Evolutionary conservation across 2,329 filamentous ascomycete genomes (phyloP).

Genomic region (Colletotrichum theobromicola): DNA sequence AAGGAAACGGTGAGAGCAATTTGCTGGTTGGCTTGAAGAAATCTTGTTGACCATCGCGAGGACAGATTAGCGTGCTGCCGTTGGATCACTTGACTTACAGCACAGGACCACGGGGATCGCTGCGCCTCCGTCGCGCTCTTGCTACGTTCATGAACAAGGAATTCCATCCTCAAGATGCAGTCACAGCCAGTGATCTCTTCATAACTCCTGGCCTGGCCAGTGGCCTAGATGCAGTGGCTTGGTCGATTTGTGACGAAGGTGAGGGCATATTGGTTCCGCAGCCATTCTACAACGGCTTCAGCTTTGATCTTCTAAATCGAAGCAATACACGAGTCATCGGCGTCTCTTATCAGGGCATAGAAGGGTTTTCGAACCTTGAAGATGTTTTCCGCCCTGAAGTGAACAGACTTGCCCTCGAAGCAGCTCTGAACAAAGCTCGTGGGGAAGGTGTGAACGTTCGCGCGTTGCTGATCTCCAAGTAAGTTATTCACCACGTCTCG

Average conservation of each 20-base stretch:
- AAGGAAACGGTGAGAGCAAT: conserved; percentile 1
- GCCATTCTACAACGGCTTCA: conserved; percentile 33
- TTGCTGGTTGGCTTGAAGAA: neutral
- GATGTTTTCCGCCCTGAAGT: conserved; percentile 24
- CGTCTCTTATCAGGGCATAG: conserved; percentile 20
- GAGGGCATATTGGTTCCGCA: conserved; percentile 32
- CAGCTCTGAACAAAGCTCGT: conserved; percentile 13
- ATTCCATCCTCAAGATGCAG: conserved; percentile 19
- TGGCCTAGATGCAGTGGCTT: conserved; percentile 29
- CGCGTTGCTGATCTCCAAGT: conserved; percentile 22
- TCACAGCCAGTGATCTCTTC: conserved; percentile 27
- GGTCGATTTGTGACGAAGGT: conserved; percentile 31
- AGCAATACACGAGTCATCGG: conserved; percentile 21
- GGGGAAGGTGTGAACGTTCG: conserved; percentile 2
- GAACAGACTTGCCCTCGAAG: conserved; percentile 19
- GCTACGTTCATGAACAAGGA: conserved; percentile 27
- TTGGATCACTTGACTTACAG: conserved; percentile 31
- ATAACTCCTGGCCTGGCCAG: conserved; percentile 29
- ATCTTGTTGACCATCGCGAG: neutral
- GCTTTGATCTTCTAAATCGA: conserved; percentile 24
- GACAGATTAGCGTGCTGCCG: conserved; percentile 19
- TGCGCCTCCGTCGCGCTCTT: conserved; percentile 27
- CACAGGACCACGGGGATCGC: conserved; percentile 29
- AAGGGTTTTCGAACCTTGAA: conserved; percentile 22
- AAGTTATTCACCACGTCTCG: neutral